phyloP scores from a whole-genome alignment of 768 basidiomycete species.

The Hygrocybe coccinea region DNA sequence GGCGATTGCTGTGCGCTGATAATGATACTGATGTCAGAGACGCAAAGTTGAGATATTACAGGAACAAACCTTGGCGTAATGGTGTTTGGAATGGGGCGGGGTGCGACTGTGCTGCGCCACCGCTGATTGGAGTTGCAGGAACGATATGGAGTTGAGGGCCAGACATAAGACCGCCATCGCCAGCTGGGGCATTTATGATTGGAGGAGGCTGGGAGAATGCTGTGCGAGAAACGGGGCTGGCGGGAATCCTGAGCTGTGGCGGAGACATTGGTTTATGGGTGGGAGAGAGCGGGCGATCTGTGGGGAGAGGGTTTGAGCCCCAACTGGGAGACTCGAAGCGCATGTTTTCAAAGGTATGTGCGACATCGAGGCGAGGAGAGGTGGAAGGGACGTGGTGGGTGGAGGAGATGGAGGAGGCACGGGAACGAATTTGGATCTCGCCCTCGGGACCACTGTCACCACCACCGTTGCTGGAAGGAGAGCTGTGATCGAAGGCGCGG shows the following conservation, averaged over 20 bases:
- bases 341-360: constrained; percentile 57
- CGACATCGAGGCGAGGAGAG: constrained; percentile 55
- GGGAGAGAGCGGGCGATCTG: constrained; percentile 27
- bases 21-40: neutral
- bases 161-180: constrained; percentile 42
- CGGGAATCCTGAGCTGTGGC: constrained; percentile 52
- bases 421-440: constrained; percentile 39
- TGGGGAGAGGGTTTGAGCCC: constrained; percentile 45
- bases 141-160: constrained; percentile 74
- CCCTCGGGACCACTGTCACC: constrained; percentile 38
- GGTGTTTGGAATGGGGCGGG: constrained; percentile 50
- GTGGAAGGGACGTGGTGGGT: constrained; percentile 50
- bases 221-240: constrained; percentile 30
- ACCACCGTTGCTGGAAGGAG: constrained; percentile 55
- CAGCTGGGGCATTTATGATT: constrained; percentile 60
- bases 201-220: constrained; percentile 37
- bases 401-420: constrained; percentile 67
- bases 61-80: constrained; percentile 51
- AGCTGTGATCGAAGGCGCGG: constrained; percentile 53
- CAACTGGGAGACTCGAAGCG: constrained; percentile 63
- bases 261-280: constrained; percentile 61
- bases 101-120: constrained; percentile 46
- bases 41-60: constrained; percentile 6
- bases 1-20: neutral
- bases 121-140: constrained; percentile 75